Evolutionary conservation across 495 filamentous ascomycete genomes (phyloP).

Genomic region (Neurospora sp.): DNA sequence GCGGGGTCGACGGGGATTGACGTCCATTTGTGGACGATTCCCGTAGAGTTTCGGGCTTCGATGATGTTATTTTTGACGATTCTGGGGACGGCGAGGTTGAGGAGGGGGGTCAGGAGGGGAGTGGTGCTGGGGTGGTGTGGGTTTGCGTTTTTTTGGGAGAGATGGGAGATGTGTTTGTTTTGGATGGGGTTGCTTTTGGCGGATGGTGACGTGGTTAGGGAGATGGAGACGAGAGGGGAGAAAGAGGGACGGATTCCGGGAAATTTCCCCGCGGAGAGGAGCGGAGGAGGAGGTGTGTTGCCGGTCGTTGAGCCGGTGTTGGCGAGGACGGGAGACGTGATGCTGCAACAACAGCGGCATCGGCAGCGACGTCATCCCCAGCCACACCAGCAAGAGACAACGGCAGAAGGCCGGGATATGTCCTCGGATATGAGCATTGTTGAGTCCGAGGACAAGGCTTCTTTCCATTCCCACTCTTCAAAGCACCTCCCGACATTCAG

Average conservation of each 20-base stretch:
- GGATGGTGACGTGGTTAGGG: conserved; percentile 27
- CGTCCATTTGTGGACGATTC: conserved; percentile 65
- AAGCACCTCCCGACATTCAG: background rate
- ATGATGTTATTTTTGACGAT: conserved; percentile 54
- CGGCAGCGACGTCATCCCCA: background rate
- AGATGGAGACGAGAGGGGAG: conserved; percentile 6
- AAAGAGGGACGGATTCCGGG: background rate
- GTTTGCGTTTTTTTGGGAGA: conserved; percentile 22
- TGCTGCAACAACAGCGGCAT: background rate
- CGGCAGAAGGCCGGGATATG: background rate
- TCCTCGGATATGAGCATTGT: background rate
- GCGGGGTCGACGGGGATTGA: conserved; percentile 46
- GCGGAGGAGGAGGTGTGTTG: conserved; percentile 2
- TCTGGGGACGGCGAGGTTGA: conserved; percentile 32
- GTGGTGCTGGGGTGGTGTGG: conserved; percentile 17
- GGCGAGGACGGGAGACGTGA: background rate
- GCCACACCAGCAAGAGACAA: background rate
- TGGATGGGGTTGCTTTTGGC: conserved; percentile 30
- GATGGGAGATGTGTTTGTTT: conserved; percentile 37
- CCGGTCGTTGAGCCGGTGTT: background rate
- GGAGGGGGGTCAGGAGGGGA: conserved; percentile 14
- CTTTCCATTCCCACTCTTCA: background rate
- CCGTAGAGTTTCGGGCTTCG: conserved; percentile 56
- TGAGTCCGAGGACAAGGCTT: background rate
- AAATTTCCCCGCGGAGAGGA: background rate